A percentile compares a stretch with the other conserved stretches of the same genome.
phyloP scores from a whole-genome alignment of 1,284 basidiomycete genomes.

The Chiua sp. region DNA sequence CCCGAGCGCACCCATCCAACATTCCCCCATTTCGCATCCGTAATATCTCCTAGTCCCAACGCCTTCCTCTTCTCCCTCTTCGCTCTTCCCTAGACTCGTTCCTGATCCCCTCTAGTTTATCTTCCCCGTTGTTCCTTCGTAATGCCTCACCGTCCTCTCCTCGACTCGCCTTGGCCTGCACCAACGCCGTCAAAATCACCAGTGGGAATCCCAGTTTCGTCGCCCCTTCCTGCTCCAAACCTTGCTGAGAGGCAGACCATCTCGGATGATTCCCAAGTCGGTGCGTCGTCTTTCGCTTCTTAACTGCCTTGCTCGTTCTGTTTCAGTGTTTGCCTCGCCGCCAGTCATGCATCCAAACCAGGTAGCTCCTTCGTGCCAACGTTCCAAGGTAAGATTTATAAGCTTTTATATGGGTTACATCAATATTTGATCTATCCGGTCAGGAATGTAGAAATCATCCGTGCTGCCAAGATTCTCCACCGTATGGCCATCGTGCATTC shows the following conservation, averaged over 20 bases:
- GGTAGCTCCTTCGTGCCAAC: slow-evolving; percentile 85
- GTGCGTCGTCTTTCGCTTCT: slow-evolving; percentile 38
- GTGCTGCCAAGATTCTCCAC: slow-evolving; percentile 77
- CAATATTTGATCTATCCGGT: neutral
- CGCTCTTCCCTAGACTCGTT: slow-evolving; percentile 25
- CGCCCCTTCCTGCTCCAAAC: slow-evolving; percentile 15
- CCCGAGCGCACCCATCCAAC: slow-evolving; percentile 8
- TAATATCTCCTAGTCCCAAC: slow-evolving; percentile 24
- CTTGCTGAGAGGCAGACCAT: slow-evolving; percentile 28
- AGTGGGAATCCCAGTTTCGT: slow-evolving; percentile 19
- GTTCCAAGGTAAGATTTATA: slow-evolving; percentile 56
- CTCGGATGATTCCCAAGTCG: slow-evolving; percentile 46
- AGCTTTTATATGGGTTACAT: neutral
- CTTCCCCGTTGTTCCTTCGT: slow-evolving; percentile 23
- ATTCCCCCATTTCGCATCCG: slow-evolving; percentile 14
- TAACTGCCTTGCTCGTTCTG: slow-evolving; percentile 18
- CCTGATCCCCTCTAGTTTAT: slow-evolving; percentile 30
- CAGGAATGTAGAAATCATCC: slow-evolving; percentile 66
- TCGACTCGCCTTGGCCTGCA: slow-evolving; percentile 44
- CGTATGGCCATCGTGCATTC: slow-evolving; percentile 62
- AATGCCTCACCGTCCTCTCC: slow-evolving; percentile 42
- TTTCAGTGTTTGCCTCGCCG: slow-evolving; percentile 49
- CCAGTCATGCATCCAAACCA: slow-evolving; percentile 96
- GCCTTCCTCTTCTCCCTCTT: slow-evolving; percentile 12
- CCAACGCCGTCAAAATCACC: slow-evolving; percentile 38